Evolutionary conservation across 2,329 filamentous ascomycete species (phyloP), one percentile per base, ranked within the genome.

Genomic region (Fusarium proliferatum): DNA sequence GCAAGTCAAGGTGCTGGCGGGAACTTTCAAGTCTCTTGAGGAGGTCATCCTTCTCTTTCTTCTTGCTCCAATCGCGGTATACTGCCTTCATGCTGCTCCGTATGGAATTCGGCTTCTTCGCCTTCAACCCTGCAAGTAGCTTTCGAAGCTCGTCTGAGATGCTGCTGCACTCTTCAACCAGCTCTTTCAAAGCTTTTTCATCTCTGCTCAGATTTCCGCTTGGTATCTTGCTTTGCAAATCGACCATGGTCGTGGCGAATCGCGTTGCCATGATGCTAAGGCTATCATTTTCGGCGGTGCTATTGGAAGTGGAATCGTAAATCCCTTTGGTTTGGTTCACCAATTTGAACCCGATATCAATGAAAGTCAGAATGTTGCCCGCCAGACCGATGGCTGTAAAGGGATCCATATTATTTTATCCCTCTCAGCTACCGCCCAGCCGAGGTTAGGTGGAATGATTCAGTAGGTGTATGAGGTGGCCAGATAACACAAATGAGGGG

Each of bases 351-450:
- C 45, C 26, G 12, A 48, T 28, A 11, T 48, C 45, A 21, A 48
- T 30, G 12, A 48, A 48, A 21, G 45, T 48, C 12, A 48, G 13
- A 16, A 48, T 48, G 3, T 48, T 48, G 9, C 45, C 45, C 0
- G 45, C 45, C 6, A 48, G 26, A 3, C 45, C 45, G 19, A 48
- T 48, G 9, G 45, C 45, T 8, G 45, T 48, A 4, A 48, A 48
- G 6, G 45, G 45, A 48, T 48, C 45, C 45, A 48, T 48, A 0
- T 4, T 21, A 2, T 21, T 16, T 48, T 3, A 30, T 9, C 11
- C 6, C 4, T 30, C 4, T 21, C 9, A 30, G 45, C 9, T 46
- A 1, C 19, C 7, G 19, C 13, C 0, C 3, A 16, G 19, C 12
- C 3, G 26, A 30, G 1, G 2, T 21, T 2, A 30, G 19, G 45